Percentiles rank a stretch among this genome's conserved stretches.
Evolutionary conservation across 164 flowering plant genomes (phyloP).

Genomic region (Sedum album): DNA sequence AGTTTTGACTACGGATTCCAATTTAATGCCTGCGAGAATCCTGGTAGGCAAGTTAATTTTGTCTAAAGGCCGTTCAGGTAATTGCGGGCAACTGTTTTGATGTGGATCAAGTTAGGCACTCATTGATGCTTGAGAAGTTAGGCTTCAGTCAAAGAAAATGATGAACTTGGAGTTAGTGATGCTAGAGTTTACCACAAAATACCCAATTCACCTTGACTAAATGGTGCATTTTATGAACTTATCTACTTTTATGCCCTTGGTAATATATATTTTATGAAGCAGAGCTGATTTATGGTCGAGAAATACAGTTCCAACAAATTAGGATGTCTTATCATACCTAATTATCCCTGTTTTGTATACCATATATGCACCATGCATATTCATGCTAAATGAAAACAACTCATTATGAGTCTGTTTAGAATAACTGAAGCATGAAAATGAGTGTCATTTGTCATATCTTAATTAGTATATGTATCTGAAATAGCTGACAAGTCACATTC

Average conservation of each 20-base stretch:
- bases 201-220: no score
- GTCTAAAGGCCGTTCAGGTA: background rate
- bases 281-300: background rate
- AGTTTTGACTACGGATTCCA: background rate
- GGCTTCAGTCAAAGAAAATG: background rate
- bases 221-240: no score
- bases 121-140: background rate
- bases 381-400: background rate
- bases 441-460: background rate
- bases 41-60: background rate
- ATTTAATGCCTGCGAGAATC: conserved; percentile 3
- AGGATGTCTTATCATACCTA: background rate
- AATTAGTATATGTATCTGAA: background rate
- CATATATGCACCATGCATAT: background rate
- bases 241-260: no score
- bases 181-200: no score
- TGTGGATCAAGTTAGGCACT: no score
- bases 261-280: no score
- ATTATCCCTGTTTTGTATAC: background rate
- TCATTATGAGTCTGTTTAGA: background rate
- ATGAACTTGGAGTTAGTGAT: background rate
- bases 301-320: background rate
- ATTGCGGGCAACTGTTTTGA: no score
- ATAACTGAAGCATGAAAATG: background rate
- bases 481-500: background rate